A percentile compares a stretch with the other conserved stretches of the same genome.
These are phyloP conservation scores for Podosphaera xanthii DNA, from an alignment of 2,329 filamentous ascomycete species.

Conservation along the genomic window DNA sequence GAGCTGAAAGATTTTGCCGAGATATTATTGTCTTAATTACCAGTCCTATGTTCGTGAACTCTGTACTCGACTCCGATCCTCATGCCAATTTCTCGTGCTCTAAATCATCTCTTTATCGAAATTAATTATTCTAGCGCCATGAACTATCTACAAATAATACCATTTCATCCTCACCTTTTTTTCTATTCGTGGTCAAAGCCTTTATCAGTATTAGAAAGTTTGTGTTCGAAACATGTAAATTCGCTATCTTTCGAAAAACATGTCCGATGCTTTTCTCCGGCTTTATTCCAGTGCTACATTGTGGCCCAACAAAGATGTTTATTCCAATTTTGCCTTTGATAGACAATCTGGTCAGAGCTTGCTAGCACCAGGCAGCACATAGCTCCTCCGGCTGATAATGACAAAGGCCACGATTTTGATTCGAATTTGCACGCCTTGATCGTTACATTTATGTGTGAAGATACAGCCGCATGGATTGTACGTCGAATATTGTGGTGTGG, in stretches of 20 bases:
- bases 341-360: constrained; percentile 5
- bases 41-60: constrained; percentile 48
- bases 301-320: constrained; percentile 44
- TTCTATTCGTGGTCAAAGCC: constrained; percentile 33
- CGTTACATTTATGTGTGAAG: constrained; percentile 45
- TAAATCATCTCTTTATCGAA: constrained; percentile 39
- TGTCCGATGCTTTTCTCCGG: constrained; percentile 42
- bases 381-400: constrained; percentile 9
- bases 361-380: neutral
- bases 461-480: constrained; percentile 36
- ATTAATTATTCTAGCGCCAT: constrained; percentile 38
- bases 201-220: constrained; percentile 41
- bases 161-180: constrained; percentile 32
- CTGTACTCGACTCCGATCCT: constrained; percentile 43
- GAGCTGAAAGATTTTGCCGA: neutral
- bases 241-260: constrained; percentile 42
- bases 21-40: constrained; percentile 28
- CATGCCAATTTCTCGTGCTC: constrained; percentile 39
- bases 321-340: constrained; percentile 48
- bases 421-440: constrained; percentile 39
- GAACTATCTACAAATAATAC: constrained; percentile 36
- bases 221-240: constrained; percentile 45
- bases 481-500: constrained; percentile 32
- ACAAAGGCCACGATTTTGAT: constrained; percentile 32
- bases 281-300: constrained; percentile 41